Conservation (phyloP, 306 rosid genomes). For the Trifolium pratense region DNA sequence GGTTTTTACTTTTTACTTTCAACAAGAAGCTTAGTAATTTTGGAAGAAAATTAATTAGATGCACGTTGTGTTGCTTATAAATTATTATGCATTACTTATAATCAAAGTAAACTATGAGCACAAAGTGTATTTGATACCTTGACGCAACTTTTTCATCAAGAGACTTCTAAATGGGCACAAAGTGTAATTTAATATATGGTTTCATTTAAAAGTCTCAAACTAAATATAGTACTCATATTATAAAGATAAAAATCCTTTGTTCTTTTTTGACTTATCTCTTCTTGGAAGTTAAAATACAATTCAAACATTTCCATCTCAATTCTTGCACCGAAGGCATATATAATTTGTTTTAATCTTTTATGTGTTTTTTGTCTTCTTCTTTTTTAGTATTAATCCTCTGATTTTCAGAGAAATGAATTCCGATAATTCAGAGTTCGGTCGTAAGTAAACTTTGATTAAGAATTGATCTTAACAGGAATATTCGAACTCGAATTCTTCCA, state of each 20-base stretch:
- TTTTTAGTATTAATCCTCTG: too few species aligned
- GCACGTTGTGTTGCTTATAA: slow-evolving; percentile 16
- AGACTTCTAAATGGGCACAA: slow-evolving; percentile 1
- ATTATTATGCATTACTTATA: slow-evolving; percentile 32
- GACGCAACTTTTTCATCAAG: slow-evolving; percentile 35
- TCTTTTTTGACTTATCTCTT: slow-evolving; percentile 2
- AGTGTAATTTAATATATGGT: slow-evolving; percentile 18
- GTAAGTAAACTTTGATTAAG: too few species aligned
- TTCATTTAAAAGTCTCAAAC: slow-evolving; percentile 9
- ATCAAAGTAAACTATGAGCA: slow-evolving; percentile 35
- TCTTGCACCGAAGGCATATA: background rate
- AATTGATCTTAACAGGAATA: too few species aligned
- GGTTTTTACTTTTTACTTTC: slow-evolving; percentile 13
- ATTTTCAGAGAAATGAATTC: too few species aligned
- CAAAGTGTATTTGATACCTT: slow-evolving; percentile 36
- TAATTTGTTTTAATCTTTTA: background rate
- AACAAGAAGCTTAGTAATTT: background rate
- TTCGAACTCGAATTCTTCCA: too few species aligned
- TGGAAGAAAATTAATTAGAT: slow-evolving; percentile 3
- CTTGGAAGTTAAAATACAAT: slow-evolving; percentile 20
- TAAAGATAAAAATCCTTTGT: background rate
- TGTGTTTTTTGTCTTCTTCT: too few species aligned
- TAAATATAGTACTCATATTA: background rate
- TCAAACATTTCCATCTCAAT: background rate
- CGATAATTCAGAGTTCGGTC: too few species aligned